These are phyloP conservation scores for Fusarium sp. DNA, from an alignment of 2,329 filamentous ascomycete species.

Conservation along the genomic window DNA sequence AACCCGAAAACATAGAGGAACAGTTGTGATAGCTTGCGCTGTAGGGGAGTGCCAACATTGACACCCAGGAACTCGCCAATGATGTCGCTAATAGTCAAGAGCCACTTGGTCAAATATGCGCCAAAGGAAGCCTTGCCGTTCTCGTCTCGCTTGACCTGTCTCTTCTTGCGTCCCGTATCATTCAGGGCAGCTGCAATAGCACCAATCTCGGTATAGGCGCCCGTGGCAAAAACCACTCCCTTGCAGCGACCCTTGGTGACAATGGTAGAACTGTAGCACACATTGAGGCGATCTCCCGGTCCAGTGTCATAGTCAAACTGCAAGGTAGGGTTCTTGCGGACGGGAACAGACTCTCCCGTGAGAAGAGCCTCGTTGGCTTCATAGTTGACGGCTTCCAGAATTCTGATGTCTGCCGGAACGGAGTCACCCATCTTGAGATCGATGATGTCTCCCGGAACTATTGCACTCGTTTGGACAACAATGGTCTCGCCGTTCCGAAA, in stretches of 20 bases:
- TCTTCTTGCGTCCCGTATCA: conserved; percentile 51
- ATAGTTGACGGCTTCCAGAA: conserved; percentile 34
- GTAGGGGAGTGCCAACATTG: conserved; percentile 75
- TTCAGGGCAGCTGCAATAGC: conserved; percentile 69
- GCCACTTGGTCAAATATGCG: conserved; percentile 53
- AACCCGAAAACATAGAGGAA: conserved; percentile 69
- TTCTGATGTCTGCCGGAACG: conserved; percentile 72
- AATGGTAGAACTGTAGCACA: conserved; percentile 75
- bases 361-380: conserved; percentile 38
- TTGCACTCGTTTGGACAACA: conserved; percentile 30
- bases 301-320: conserved; percentile 60
- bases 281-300: conserved; percentile 72
- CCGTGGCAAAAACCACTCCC: conserved; percentile 75
- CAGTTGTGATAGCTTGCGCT: conserved; percentile 77
- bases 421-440: conserved; percentile 70
- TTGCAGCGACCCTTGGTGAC: conserved; percentile 73
- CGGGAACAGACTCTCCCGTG: conserved; percentile 65
- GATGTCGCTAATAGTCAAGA: conserved; percentile 48
- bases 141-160: conserved; percentile 59
- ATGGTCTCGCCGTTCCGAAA: conserved; percentile 37
- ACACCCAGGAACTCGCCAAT: conserved; percentile 62
- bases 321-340: conserved; percentile 65
- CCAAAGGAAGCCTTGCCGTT: conserved; percentile 56
- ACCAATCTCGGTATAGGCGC: conserved; percentile 74
- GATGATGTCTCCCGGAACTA: conserved; percentile 68